Evolutionary conservation across 305 asterid genomes (phyloP).

Genomic region (Plantago lanceolata): DNA sequence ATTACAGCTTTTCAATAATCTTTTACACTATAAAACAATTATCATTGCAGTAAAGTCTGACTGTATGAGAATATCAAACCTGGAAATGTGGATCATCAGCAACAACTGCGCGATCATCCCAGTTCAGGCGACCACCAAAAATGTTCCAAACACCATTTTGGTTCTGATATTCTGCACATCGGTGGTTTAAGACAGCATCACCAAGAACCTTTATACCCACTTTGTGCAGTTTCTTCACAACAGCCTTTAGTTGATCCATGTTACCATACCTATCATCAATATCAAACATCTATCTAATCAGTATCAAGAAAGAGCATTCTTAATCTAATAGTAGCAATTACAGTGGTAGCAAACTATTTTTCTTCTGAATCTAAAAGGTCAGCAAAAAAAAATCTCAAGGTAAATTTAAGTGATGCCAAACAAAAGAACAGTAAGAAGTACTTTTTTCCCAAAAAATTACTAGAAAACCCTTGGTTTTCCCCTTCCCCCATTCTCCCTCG

Average conservation of each 20-base stretch:
- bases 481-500: too few relatives aligned
- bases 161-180: slow-evolving; percentile 73
- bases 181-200: slow-evolving; percentile 88
- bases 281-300: slow-evolving; percentile 17
- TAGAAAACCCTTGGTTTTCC: not conserved
- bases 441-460: not conserved
- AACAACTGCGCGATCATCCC: slow-evolving; percentile 96
- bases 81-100: slow-evolving; percentile 97
- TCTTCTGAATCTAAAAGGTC: not conserved
- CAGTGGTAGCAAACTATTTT: not conserved
- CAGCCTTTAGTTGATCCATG: slow-evolving; percentile 62
- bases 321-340: not conserved
- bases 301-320: not conserved
- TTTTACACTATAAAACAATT: not conserved
- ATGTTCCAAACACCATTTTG: slow-evolving; percentile 89
- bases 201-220: slow-evolving; percentile 77
- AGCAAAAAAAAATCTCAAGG: too few relatives aligned
- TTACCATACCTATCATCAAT: slow-evolving; percentile 60
- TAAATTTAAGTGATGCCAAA: not conserved
- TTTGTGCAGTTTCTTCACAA: slow-evolving; percentile 65
- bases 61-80: slow-evolving; percentile 35
- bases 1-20: slow-evolving; percentile 6
- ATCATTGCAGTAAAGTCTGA: slow-evolving; percentile 14
- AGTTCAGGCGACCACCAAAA: slow-evolving; percentile 87
- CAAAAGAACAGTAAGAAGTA: not conserved